Evolutionary conservation across 2,329 filamentous ascomycete genomes (phyloP).

Genomic region (Coniella vitis): DNA sequence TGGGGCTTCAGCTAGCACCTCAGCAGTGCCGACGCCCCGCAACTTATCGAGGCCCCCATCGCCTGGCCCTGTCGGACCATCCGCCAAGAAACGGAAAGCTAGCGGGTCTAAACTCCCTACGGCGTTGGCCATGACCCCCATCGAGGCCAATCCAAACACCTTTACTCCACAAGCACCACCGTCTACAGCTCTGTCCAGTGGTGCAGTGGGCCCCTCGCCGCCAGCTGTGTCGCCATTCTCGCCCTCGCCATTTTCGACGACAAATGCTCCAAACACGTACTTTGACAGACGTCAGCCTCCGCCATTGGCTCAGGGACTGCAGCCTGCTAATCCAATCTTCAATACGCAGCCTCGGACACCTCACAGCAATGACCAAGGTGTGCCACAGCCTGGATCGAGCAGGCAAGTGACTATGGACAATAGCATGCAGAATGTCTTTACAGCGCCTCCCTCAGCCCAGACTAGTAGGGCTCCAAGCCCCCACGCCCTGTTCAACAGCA

Average conservation of each 20-base stretch:
- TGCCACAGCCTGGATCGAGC: slow-evolving; percentile 46
- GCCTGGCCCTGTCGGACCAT: slow-evolving; percentile 58
- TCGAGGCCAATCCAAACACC: slow-evolving; percentile 54
- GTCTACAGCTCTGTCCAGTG: slow-evolving; percentile 30
- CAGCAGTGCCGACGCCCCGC: slow-evolving; percentile 46
- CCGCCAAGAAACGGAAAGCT: slow-evolving; percentile 72
- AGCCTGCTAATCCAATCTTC: slow-evolving; percentile 37
- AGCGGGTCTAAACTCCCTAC: slow-evolving; percentile 67
- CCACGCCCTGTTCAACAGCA: slow-evolving; percentile 41
- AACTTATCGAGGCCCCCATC: slow-evolving; percentile 69
- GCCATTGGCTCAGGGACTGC: slow-evolving; percentile 36
- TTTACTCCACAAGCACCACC: slow-evolving; percentile 19
- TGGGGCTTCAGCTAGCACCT: slow-evolving; percentile 23
- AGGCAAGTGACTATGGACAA: slow-evolving; percentile 61
- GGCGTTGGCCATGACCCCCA: slow-evolving; percentile 72
- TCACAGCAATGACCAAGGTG: slow-evolving; percentile 53
- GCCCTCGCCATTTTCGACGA: slow-evolving; percentile 46
- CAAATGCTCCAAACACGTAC: slow-evolving; percentile 36
- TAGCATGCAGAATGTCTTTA: slow-evolving; percentile 60
- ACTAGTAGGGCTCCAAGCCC: slow-evolving; percentile 76
- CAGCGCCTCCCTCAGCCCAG: slow-evolving; percentile 64
- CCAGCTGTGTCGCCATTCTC: slow-evolving; percentile 22
- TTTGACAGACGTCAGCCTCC: slow-evolving; percentile 34
- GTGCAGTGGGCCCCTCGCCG: slow-evolving; percentile 21
- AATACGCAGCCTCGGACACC: slow-evolving; percentile 59